phyloP scores from a whole-genome alignment of 2,329 filamentous ascomycete genomes.

The Cordyceps sp. region DNA sequence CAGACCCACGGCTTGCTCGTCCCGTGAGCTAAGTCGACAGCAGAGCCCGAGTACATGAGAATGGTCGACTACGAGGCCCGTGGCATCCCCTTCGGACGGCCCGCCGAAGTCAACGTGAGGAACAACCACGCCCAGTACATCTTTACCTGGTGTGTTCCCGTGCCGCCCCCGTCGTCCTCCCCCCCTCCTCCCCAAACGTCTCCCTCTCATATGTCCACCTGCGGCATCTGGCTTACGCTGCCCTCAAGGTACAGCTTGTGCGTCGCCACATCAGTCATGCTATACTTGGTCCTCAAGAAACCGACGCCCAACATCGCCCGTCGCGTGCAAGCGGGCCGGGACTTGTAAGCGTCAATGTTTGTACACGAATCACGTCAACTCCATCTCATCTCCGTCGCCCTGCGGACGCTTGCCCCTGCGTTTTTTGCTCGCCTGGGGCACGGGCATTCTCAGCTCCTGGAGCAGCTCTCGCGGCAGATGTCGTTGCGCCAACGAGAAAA shows the following conservation, averaged over 20 bases:
- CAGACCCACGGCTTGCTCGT: too few species aligned
- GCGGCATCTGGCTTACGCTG: conserved; percentile 1
- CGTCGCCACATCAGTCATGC: conserved; percentile 79
- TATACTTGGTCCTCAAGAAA: conserved; percentile 89
- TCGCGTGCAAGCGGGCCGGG: conserved; percentile 59
- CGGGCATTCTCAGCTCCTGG: conserved; percentile 63
- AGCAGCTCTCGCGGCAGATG: conserved; percentile 69
- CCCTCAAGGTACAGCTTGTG: conserved; percentile 63
- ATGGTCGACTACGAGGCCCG: conserved; percentile 59
- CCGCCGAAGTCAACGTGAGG: conserved; percentile 78
- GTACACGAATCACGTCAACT: conserved; percentile 9
- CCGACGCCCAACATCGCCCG: conserved; percentile 57
- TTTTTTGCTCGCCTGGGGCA: conserved; percentile 33
- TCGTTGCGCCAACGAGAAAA: conserved; percentile 73
- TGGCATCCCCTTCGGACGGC: conserved; percentile 77
- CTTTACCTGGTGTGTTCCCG: conserved; percentile 70
- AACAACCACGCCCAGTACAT: conserved; percentile 99
- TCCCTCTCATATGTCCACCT: too few species aligned
- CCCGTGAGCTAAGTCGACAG: conserved; percentile 2
- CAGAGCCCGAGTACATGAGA: conserved; percentile 64
- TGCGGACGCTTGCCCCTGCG: conserved; percentile 17
- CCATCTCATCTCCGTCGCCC: conserved; percentile 15
- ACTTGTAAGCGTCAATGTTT: too few species aligned
- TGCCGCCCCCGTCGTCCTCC: not conserved
- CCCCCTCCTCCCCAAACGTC: conserved; percentile 1